A percentile compares a stretch with the other conserved stretches of the same genome.
Conservation (phyloP, 768 basidiomycete genomes). For the Mycena sanguinolenta region DNA sequence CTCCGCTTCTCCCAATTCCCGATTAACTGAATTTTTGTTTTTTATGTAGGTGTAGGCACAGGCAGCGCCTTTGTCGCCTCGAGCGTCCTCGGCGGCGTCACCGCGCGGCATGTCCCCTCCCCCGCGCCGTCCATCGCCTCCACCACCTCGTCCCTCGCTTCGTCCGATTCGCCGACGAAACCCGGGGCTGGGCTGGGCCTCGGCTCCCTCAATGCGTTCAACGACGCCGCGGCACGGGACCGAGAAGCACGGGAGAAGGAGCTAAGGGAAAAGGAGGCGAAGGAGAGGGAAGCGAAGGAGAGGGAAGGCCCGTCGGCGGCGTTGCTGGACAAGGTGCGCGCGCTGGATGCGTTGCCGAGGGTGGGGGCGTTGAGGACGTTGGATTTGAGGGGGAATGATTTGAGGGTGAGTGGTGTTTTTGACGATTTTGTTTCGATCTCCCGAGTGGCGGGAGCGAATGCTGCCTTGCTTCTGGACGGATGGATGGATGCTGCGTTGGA, state of each 20-base stretch:
- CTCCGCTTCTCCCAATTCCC: too few relatives aligned
- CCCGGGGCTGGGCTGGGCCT: not conserved
- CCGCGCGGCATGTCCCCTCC: constrained; percentile 56
- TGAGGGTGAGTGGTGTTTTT: constrained; percentile 71
- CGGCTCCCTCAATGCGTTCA: constrained; percentile 2
- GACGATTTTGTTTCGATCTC: constrained; percentile 37
- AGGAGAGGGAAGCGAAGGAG: constrained; percentile 51
- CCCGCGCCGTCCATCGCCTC: not conserved
- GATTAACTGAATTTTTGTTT: too few relatives aligned
- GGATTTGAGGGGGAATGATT: constrained; percentile 93
- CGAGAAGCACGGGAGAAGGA: not conserved
- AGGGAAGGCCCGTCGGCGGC: constrained; percentile 76
- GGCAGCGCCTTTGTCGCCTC: constrained; percentile 77
- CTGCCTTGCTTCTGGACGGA: too few relatives aligned
- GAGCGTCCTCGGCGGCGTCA: constrained; percentile 67
- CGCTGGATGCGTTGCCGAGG: constrained; percentile 88
- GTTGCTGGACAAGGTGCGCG: constrained; percentile 88
- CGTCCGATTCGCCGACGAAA: constrained; percentile 34
- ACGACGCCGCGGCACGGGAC: not conserved
- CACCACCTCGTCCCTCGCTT: not conserved
- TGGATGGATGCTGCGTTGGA: too few relatives aligned
- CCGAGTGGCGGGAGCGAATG: too few relatives aligned
- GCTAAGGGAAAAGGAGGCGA: constrained; percentile 1
- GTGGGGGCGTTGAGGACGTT: constrained; percentile 89
- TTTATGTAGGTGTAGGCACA: too few relatives aligned